Conservation (phyloP, 2,329 filamentous ascomycete genomes). For the Penicillium sp. region DNA sequence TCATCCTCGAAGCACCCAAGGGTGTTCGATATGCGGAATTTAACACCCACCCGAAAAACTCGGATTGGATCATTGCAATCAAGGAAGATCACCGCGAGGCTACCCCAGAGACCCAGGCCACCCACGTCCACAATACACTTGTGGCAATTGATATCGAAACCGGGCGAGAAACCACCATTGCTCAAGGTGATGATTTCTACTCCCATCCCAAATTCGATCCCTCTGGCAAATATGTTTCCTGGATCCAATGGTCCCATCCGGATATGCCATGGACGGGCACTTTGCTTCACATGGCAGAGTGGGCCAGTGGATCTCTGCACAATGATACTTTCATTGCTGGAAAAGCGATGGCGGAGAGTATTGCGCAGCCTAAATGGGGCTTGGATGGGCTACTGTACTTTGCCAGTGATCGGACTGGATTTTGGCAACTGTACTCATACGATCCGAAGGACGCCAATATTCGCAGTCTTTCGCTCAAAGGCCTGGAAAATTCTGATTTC, state of each 20-base stretch:
- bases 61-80: constrained; percentile 50
- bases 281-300: constrained; percentile 47
- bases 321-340: constrained; percentile 44
- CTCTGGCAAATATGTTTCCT: constrained; percentile 48
- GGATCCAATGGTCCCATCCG: constrained; percentile 57
- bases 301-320: constrained; percentile 35
- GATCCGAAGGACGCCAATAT: constrained; percentile 21
- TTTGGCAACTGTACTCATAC: constrained; percentile 50
- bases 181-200: constrained; percentile 53
- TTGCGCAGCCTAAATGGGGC: constrained; percentile 53
- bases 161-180: constrained; percentile 39
- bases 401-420: constrained; percentile 47
- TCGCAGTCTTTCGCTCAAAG: constrained; percentile 34
- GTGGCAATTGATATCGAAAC: constrained; percentile 28
- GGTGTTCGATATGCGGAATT: constrained; percentile 44
- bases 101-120: constrained; percentile 24
- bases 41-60: constrained; percentile 40
- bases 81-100: constrained; percentile 50
- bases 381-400: constrained; percentile 51
- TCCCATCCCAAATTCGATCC: constrained; percentile 50
- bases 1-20: constrained; percentile 29
- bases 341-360: constrained; percentile 39
- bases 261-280: constrained; percentile 53
- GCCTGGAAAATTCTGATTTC: constrained; percentile 42
- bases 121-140: constrained; percentile 32